phyloP scores from a whole-genome alignment of 2,329 filamentous ascomycete genomes.

The Penicillium frequentans region DNA sequence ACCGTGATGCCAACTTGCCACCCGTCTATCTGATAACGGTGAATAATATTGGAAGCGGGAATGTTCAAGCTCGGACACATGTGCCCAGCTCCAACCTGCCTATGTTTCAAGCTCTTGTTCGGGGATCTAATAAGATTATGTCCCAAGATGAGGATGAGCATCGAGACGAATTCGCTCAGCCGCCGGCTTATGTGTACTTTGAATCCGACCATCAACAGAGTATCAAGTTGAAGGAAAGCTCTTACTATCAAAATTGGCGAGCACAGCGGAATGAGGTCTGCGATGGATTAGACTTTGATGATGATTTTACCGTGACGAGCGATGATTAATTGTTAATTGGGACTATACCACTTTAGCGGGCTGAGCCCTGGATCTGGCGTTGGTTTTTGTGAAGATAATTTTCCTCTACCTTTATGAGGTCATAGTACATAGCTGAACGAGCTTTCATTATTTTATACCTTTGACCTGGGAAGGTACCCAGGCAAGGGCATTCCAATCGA shows the following conservation, averaged over 20 bases:
- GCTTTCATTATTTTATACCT: too few relatives aligned
- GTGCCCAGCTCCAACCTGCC: conserved; percentile 34
- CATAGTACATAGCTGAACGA: too few relatives aligned
- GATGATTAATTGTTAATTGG: conserved; percentile 11
- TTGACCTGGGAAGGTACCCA: too few relatives aligned
- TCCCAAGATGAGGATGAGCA: neutral
- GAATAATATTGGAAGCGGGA: conserved; percentile 33
- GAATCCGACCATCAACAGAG: conserved; percentile 35
- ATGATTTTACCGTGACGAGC: conserved; percentile 17
- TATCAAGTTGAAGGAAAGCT: conserved; percentile 33
- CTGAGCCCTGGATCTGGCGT: neutral
- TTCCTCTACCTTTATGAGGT: neutral
- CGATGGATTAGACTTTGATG: conserved; percentile 37
- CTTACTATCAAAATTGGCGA: conserved; percentile 40
- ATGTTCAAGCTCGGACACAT: conserved; percentile 40
- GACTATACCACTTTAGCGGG: neutral
- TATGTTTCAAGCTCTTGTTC: conserved; percentile 34
- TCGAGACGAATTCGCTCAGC: conserved; percentile 2
- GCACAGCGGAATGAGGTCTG: conserved; percentile 38
- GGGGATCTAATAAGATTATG: conserved; percentile 24
- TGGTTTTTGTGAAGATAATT: neutral
- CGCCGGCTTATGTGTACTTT: conserved; percentile 43
- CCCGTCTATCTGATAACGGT: conserved; percentile 41
- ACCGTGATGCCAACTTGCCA: conserved; percentile 31
- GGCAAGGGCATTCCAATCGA: neutral